These are phyloP conservation scores for Apiotrichum montevideense DNA, from an alignment of 1,284 basidiomycete species.

Conservation along the genomic window DNA sequence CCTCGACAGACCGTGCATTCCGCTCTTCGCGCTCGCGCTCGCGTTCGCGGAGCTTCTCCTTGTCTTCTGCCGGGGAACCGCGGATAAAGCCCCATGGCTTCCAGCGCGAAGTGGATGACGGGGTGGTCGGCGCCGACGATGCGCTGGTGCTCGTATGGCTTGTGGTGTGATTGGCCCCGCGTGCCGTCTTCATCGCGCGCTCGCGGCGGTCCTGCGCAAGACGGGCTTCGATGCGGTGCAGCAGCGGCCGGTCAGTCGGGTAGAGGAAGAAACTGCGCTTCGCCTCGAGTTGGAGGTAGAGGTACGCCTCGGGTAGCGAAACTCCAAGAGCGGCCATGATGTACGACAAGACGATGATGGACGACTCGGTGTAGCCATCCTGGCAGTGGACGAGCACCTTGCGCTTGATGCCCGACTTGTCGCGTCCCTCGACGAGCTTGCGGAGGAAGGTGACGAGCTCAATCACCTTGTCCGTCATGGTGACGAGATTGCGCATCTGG, in stretches of 20 bases:
- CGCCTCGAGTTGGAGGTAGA: constrained; percentile 58
- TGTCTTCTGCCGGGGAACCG: background rate
- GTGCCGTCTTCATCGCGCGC: constrained; percentile 30
- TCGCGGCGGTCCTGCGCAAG: constrained; percentile 44
- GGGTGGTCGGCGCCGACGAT: constrained; percentile 6
- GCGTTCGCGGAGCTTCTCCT: background rate
- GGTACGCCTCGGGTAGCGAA: constrained; percentile 75
- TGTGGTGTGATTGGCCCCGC: background rate
- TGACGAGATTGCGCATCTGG: constrained; percentile 32
- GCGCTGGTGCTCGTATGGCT: background rate
- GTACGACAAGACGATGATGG: constrained; percentile 76
- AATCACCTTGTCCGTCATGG: constrained; percentile 41
- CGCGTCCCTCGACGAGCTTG: constrained; percentile 38
- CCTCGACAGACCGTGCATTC: constrained; percentile 15
- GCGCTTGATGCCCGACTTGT: constrained; percentile 30
- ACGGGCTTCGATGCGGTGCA: constrained; percentile 65
- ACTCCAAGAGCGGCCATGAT: constrained; percentile 72
- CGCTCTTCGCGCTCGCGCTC: constrained; percentile 1
- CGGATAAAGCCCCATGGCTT: constrained; percentile 29
- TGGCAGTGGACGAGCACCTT: constrained; percentile 47
- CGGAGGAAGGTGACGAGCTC: constrained; percentile 41
- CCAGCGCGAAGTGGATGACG: constrained; percentile 23
- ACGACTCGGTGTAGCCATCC: constrained; percentile 69
- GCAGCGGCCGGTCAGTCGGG: constrained; percentile 67
- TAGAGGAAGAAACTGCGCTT: constrained; percentile 83